Percentiles rank a stretch among this genome's conserved stretches.
Conservation (phyloP, 2,329 filamentous ascomycete genomes). For the Exophiala xenobiotica region DNA sequence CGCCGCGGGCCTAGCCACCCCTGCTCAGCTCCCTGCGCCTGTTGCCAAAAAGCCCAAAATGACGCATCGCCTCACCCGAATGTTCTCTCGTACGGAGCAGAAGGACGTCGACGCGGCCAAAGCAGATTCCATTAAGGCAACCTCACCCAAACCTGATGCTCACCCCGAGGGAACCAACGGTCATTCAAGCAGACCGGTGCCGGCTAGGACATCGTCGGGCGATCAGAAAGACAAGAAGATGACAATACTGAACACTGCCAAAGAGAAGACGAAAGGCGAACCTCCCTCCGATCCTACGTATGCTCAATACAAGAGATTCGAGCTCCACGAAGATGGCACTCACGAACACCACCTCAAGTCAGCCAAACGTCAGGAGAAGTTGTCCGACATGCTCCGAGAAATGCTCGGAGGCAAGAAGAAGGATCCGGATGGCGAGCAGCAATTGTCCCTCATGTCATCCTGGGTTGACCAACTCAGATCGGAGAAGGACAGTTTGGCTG, state of each 20-base stretch:
- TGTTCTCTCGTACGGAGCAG: conserved; percentile 46
- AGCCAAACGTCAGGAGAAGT: conserved; percentile 88
- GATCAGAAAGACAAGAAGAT: conserved; percentile 33
- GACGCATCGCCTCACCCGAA: conserved; percentile 46
- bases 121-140: conserved; percentile 14
- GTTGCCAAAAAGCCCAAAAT: conserved; percentile 41
- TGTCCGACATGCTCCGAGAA: conserved; percentile 85
- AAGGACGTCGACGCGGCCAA: conserved; percentile 36
- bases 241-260: conserved; percentile 30
- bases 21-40: conserved; percentile 11
- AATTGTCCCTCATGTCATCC: conserved; percentile 87
- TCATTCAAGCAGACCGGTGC: conserved; percentile 20
- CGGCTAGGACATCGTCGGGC: conserved; percentile 33
- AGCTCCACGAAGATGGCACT: conserved; percentile 61
- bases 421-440: conserved; percentile 61
- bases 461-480: conserved; percentile 93
- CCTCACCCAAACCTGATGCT: conserved; percentile 31
- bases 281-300: conserved; percentile 21
- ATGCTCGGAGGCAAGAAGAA: conserved; percentile 80
- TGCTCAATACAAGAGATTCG: conserved; percentile 51
- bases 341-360: conserved; percentile 89
- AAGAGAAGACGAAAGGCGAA: conserved; percentile 36
- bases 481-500: conserved; percentile 73
- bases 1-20: conserved; percentile 19
- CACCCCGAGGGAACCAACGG: conserved; percentile 33